Conservation (phyloP, 208 protist genomes). For the Herpetomonas samuelpessoai region DNA sequence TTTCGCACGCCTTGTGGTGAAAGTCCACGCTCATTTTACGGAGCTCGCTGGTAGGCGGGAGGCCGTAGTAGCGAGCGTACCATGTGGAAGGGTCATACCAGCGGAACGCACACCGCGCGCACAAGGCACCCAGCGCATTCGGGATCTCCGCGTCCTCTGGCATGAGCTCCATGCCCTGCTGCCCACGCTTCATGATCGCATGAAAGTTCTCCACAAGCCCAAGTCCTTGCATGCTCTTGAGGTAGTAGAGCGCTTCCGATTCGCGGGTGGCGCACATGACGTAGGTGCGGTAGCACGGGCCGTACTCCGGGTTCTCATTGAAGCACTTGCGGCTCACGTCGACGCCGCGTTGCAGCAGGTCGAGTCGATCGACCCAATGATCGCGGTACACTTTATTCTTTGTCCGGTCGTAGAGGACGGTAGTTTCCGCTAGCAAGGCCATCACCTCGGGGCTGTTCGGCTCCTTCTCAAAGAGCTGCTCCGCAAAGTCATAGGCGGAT, state of each 20-base stretch:
- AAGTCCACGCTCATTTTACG: conserved; percentile 52
- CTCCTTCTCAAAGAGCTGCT: conserved; percentile 58
- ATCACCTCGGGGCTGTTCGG: conserved; percentile 78
- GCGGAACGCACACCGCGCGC: conserved; percentile 60
- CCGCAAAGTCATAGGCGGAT: conserved; percentile 76
- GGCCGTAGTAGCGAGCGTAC: conserved; percentile 54
- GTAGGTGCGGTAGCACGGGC: conserved; percentile 82
- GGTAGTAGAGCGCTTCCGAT: conserved; percentile 77
- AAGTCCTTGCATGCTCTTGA: conserved; percentile 58
- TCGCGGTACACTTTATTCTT: conserved; percentile 79
- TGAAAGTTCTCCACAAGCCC: conserved; percentile 83
- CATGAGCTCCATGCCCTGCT: conserved; percentile 60
- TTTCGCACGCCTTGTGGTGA: conserved; percentile 57
- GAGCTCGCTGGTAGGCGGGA: conserved; percentile 44
- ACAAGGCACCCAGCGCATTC: conserved; percentile 72
- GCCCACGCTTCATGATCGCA: conserved; percentile 68
- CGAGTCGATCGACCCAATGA: conserved; percentile 84
- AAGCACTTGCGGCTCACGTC: conserved; percentile 89
- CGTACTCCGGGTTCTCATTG: conserved; percentile 78
- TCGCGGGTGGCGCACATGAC: conserved; percentile 73
- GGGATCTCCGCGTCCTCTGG: conserved; percentile 69
- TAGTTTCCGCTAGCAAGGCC: conserved; percentile 79
- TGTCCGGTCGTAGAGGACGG: conserved; percentile 72
- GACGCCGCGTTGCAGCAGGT: conserved; percentile 79
- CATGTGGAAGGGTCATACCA: conserved; percentile 69